These are phyloP conservation scores for Epichloe aotearoae DNA, from an alignment of 2,329 filamentous ascomycete species.

Conservation along the genomic window DNA sequence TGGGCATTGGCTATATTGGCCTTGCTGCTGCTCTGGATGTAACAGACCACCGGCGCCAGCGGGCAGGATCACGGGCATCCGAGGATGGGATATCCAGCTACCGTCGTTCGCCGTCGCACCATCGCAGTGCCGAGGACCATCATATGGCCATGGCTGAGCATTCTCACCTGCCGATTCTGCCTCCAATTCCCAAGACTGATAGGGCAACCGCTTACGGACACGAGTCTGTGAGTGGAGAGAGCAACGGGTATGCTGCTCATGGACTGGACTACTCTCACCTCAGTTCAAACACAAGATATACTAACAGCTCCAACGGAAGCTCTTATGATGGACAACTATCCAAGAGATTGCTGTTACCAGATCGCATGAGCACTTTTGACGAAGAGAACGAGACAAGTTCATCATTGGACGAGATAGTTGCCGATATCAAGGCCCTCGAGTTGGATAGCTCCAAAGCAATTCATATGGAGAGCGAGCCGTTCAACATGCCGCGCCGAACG, in stretches of 20 bases:
- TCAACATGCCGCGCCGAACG: slow-evolving; percentile 36
- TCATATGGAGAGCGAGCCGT: slow-evolving; percentile 36
- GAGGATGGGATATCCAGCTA: slow-evolving; percentile 6
- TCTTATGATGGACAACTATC: slow-evolving; percentile 16
- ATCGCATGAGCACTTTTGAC: slow-evolving; percentile 19
- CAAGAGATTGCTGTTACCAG: slow-evolving; percentile 9
- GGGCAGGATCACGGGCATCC: slow-evolving; percentile 3
- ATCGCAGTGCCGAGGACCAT: slow-evolving; percentile 5
- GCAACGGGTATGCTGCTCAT: slow-evolving; percentile 1
- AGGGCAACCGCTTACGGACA: slow-evolving; percentile 3
- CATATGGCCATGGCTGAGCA: not conserved
- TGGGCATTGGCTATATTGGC: slow-evolving; percentile 54
- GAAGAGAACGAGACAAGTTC: slow-evolving; percentile 8
- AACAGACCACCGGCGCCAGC: slow-evolving; percentile 14
- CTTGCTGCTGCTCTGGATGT: slow-evolving; percentile 49
- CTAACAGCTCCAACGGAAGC: slow-evolving; percentile 16
- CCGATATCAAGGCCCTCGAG: slow-evolving; percentile 24
- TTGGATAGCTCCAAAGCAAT: slow-evolving; percentile 29
- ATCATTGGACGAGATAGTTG: slow-evolving; percentile 14
- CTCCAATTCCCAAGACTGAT: slow-evolving; percentile 3
- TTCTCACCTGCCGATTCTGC: slow-evolving; percentile 1
- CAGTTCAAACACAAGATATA: slow-evolving; percentile 9
- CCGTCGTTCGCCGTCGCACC: slow-evolving; percentile 2
- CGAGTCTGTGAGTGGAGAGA: slow-evolving; percentile 8
- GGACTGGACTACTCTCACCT: slow-evolving; percentile 4